A percentile compares a stretch with the other conserved stretches of the same genome.
Evolutionary conservation across 139 green algal genomes (phyloP).

Genomic region (Micromonas pusilla): DNA sequence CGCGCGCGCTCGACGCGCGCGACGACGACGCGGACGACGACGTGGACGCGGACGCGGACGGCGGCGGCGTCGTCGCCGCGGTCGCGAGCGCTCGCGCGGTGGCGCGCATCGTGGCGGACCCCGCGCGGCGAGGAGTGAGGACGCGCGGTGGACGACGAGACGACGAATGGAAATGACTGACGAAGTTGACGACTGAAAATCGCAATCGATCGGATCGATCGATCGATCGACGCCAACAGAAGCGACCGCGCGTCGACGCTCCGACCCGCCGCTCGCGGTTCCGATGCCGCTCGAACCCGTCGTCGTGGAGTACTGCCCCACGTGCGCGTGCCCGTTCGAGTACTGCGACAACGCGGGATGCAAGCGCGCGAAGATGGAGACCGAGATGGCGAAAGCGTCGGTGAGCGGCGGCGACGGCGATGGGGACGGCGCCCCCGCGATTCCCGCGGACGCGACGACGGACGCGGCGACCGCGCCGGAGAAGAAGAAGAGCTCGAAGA

Average conservation of each 20-base stretch:
- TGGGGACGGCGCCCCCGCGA: not conserved
- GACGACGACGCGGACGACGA: too few species aligned
- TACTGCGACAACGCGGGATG: conserved; percentile 20
- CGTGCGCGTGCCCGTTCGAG: conserved; percentile 4
- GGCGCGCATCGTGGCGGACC: too few species aligned
- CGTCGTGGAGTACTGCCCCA: conserved; percentile 12
- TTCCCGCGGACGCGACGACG: conserved; percentile 10
- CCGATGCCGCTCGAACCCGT: not conserved
- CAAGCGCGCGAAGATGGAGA: conserved; percentile 13
- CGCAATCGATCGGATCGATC: too few species aligned
- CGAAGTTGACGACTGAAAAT: too few species aligned
- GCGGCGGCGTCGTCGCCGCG: too few species aligned
- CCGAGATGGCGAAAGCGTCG: conserved; percentile 3
- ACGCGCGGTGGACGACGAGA: too few species aligned
- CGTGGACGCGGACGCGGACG: too few species aligned
- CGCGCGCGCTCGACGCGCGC: too few species aligned
- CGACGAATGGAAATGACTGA: too few species aligned
- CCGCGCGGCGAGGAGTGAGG: too few species aligned
- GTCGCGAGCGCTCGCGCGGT: too few species aligned
- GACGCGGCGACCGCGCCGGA: conserved; percentile 73
- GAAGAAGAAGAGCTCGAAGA: conserved; percentile 49
- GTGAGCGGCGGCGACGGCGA: not conserved
- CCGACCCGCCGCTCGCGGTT: not conserved
- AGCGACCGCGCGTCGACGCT: not conserved
- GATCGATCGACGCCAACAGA: too few species aligned